Conservation (phyloP, 176 grass and related monocot species). For the Triticum aestivum region IWGSC_CS_RefSeq_v2.1 NC_057814.1:39942217-39942716, state of each 20-base stretch:
- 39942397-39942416: conserved; percentile 72
- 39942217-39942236: conserved; percentile 22
- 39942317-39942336: background rate
- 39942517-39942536: no score
- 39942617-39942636: no score
- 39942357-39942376: conserved; percentile 26
- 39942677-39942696: no score
- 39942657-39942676: no score
- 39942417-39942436: background rate
- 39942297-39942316: background rate
- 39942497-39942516: no score
- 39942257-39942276: background rate
- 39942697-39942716: no score
- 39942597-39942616: no score
- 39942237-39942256: conserved; percentile 5
- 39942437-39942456: background rate
- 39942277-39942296: background rate
- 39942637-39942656: no score
- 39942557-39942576: no score
- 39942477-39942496: no score
- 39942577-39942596: no score
- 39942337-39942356: background rate
- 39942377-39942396: conserved; percentile 69
- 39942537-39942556: no score
- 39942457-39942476: background rate